phyloP scores from a whole-genome alignment of 441 rosid genomes.

The Gossypium schwendimanii region DNA sequence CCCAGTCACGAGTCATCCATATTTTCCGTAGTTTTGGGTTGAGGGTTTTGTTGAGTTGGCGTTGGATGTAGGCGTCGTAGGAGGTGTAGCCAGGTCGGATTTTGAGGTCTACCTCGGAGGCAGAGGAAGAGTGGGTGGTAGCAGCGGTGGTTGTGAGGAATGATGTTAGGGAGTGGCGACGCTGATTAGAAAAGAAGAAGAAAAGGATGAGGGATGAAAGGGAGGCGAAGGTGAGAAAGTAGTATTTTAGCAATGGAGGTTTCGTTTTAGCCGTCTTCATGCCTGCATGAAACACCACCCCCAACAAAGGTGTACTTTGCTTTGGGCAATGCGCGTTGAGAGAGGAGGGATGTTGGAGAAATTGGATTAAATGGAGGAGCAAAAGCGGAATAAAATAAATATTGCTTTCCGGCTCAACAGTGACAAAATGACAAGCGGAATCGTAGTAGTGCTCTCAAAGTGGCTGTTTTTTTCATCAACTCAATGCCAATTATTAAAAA shows the following conservation, averaged over 20 bases:
- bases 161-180: not conserved
- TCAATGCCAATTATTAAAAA: no score
- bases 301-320: not conserved
- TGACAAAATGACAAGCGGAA: no score
- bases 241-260: constrained; percentile 30
- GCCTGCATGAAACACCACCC: not conserved
- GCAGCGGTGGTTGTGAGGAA: not conserved
- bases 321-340: no score
- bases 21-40: constrained; percentile 65
- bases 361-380: no score
- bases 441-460: no score
- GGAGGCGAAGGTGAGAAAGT: constrained; percentile 26
- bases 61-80: constrained; percentile 76
- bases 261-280: constrained; percentile 35
- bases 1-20: constrained; percentile 89
- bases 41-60: constrained; percentile 83
- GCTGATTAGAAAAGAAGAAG: constrained; percentile 6
- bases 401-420: no score
- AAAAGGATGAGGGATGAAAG: constrained; percentile 31
- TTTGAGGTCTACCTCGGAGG: constrained; percentile 23
- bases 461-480: no score
- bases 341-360: no score
- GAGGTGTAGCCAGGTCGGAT: constrained; percentile 73
- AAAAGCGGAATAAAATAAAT: no score
- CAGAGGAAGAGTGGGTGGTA: constrained; percentile 17